Base-by-base conservation (phyloP, 768 basidiomycete genomes). In the Cyathus striatus region DNA sequence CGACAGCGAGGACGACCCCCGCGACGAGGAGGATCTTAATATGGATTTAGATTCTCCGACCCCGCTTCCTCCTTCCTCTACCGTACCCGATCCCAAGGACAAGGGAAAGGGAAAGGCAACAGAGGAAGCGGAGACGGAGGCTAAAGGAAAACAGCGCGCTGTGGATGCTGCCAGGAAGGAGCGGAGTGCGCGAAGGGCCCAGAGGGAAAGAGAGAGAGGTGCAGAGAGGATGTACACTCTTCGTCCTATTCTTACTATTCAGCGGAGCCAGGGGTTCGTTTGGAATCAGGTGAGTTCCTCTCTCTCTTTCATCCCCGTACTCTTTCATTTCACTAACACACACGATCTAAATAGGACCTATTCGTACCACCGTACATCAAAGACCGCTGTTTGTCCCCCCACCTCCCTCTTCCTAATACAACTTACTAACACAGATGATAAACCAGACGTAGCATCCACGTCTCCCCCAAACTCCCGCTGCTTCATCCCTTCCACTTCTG, bases 331-430 rank as follows among this genome's bases (percentile, higher is more conserved):
- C n/a, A n/a, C n/a, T n/a, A n/a, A n/a, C n/a, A n/a, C n/a, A n/a
- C n/a, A n/a, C n/a, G n/a, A n/a, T n/a, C n/a, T n/a, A n/a, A n/a
- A n/a, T n/a, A n/a, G 88, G 89, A 91, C 50, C 72, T 91, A 16
- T 91, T 91, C 51, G 81, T 91, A 13, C 89, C 89, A 16, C 85
- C 89, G 4, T 91, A 90, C 54, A 88, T 89, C 68, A 90, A 91
- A 62, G 89, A 91, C 58, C 69, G 89, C 77, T 91, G 89, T 90
- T 61, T 63, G 87, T 79, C 38, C 32, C 45, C 41, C 43, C 52
- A 57, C 49, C 34, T 57, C 49, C 45, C 37, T 47, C 49, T 43
- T 46, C 47, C 40, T 42, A 37, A 24, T 52, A 30, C 9, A 30
- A n/a, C 42, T 46, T 23, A 26, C 47, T 49, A 33, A 45, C 48